Evolutionary conservation across 345 rosid genomes (phyloP), one percentile per base, ranked within the genome.

Genomic region (Euclidium syriacum): DNA sequence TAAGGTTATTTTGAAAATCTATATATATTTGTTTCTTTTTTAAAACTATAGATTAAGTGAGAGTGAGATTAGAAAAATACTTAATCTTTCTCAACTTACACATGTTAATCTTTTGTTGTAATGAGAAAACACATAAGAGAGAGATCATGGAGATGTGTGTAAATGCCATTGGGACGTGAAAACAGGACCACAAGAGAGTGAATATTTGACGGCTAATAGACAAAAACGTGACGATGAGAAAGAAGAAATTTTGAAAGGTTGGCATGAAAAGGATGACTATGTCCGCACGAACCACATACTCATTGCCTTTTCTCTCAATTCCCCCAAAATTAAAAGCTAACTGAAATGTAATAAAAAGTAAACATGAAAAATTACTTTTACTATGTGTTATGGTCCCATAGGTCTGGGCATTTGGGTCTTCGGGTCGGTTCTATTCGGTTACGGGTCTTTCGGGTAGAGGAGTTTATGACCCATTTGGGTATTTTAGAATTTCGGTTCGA

Each of bases 181-280:
- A 69, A 20, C 10, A 34, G 70, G 75, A 71, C 70, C 75, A 71
- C 75, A 47, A 17, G 15, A 11, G 19, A 4, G 69, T 49, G 65
- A 49, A 7, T 39, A 18, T 71, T 47, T 40, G 70, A 22, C 65
- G 75, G 69, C 75, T 63, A 63, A 23, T 43, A 47, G 74, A 70
- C 74, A 70, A 70, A 30, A 70, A 70, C 64, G 68, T 70, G 58
- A 54, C 57, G 15, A 53, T 62, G 69, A 54, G 42, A 55, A 46
- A 36, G 39, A 30, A 46, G 24, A 29, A 57, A 67, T 24, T n/a
- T n/a, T 16, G 72, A 48, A 50, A 25, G 26, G 25, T 27, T 62
- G 23, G 38, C 64, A 71, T 63, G 70, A 71, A 63, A 71, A 71
- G 64, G 59, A 63, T 71, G 12, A 50, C 70, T 39, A 36, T 54